Base-by-base conservation (phyloP, 2,329 filamentous ascomycete genomes). In the Phialophora tarda region DNA sequence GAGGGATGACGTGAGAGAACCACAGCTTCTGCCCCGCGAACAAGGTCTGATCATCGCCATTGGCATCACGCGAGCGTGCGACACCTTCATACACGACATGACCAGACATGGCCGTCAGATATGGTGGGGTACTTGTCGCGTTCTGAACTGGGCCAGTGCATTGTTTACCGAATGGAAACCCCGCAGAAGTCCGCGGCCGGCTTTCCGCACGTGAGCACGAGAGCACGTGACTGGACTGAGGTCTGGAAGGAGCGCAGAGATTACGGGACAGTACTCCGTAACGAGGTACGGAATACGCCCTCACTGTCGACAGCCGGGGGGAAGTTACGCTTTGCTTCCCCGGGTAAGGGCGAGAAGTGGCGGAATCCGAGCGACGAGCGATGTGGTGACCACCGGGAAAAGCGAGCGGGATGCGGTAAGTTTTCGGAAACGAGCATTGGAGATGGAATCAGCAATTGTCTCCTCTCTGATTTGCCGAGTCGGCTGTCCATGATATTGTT, bases 21-120 rank as follows among this genome's bases (percentile, higher is more conserved):
- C 85, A 89, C 76, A 89, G 88, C 54, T 79, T 84, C 64, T 80
- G 79, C 53, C 83, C 82, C 14, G 78, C 72, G 69, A 89, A 89
- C 10, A 89, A 74, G n/a, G 34, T 50, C 51, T 32, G 38, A 32
- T 58, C 34, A n/a, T 58, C n/a, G 50, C 32, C 32, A 21, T 57
- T 53, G 23, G 68, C 68, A 21, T 66, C 69, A 54, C 68, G 65
- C 44, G 68, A 57, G 8, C 62, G 61, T 23, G 71, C 58, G 41
- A 64, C 68, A 48, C 62, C 63, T 30, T 68, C 44, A 53, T 69
- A 63, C 17, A 67, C 68, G n/a, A 70, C 60, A 48, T 64, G 50
- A 47, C 47, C 21, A 6, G 67, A 30, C 67, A 68, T 70, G 14
- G 41, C 17, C 11, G 47, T 28, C n/a, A 14, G 32, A 2, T 24